Conservation (phyloP, 345 rosid genomes). For the Iberis pinnata region DNA sequence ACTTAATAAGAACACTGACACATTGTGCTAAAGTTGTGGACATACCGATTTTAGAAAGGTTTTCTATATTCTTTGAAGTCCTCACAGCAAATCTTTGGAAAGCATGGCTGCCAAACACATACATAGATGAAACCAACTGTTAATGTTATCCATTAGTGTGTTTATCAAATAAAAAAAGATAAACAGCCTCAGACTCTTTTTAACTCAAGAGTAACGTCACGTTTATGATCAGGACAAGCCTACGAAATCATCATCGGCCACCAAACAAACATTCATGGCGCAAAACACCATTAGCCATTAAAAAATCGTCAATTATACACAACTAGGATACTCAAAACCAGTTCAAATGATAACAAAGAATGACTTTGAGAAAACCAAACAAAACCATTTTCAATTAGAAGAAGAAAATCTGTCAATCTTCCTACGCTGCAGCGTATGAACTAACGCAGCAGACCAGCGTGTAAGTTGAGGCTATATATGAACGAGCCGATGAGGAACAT, state of each 20-base stretch:
- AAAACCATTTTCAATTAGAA: background rate
- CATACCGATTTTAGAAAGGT: conserved; percentile 48
- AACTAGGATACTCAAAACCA: too few relatives aligned
- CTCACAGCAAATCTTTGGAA: conserved; percentile 91
- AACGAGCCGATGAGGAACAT: conserved; percentile 43
- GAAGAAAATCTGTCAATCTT: conserved; percentile 25
- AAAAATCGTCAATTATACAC: too few relatives aligned
- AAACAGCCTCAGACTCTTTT: conserved; percentile 27
- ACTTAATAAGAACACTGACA: background rate
- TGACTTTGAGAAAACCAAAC: background rate
- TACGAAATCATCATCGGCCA: conserved; percentile 39
- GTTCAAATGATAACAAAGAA: too few relatives aligned
- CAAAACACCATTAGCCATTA: too few relatives aligned
- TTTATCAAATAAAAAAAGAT: too few relatives aligned
- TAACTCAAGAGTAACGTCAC: conserved; percentile 24
- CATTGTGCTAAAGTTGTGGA: background rate
- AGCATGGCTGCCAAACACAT: conserved; percentile 41
- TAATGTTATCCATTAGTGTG: background rate
- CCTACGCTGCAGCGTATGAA: conserved; percentile 33
- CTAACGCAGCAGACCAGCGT: conserved; percentile 34
- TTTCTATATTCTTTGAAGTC: conserved; percentile 62
- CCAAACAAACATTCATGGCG: too few relatives aligned
- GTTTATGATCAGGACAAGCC: conserved; percentile 36
- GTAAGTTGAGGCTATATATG: conserved; percentile 30
- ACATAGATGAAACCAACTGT: too few relatives aligned